Evolutionary conservation across 2,329 filamentous ascomycete species (phyloP).

Genomic region (Diaporthe humulicola): DNA sequence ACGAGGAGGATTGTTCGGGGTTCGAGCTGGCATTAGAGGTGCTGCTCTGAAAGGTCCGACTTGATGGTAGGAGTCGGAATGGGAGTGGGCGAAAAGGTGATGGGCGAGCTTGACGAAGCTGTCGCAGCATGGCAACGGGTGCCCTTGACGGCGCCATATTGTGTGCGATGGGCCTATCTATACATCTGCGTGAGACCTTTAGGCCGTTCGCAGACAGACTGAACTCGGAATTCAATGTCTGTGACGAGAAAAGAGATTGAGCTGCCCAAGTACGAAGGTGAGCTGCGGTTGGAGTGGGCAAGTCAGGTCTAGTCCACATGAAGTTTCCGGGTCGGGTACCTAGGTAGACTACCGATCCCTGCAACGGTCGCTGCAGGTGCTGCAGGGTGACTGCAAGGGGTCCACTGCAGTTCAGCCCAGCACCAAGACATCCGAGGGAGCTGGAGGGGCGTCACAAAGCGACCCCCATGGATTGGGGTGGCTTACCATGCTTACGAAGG

Average conservation of each 20-base stretch:
- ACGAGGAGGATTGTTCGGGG: conserved; percentile 33
- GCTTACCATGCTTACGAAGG: not conserved
- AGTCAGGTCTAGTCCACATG: not conserved
- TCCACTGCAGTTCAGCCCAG: conserved; percentile 10
- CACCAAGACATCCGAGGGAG: not conserved
- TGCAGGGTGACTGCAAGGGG: conserved; percentile 19
- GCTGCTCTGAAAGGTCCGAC: conserved; percentile 16
- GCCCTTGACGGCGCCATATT: conserved; percentile 40
- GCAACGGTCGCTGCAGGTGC: not conserved
- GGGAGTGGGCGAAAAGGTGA: conserved; percentile 7
- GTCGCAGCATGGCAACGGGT: conserved; percentile 29
- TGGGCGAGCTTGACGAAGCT: conserved; percentile 24
- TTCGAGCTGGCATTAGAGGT: not conserved
- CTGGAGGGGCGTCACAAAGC: conserved; percentile 10
- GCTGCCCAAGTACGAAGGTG: not conserved
- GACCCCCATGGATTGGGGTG: not conserved
- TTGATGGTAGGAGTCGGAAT: conserved; percentile 30
- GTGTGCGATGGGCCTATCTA: not conserved
- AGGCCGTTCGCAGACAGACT: not conserved
- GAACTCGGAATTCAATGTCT: not conserved
- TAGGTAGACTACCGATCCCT: no score
- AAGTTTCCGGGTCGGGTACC: conserved; percentile 16
- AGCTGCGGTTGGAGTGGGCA: not conserved
- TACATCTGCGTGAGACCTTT: no score
- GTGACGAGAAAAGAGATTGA: not conserved